Evolutionary conservation across 1,284 basidiomycete species (phyloP).

Genomic region (Ganoderma boninense): DNA sequence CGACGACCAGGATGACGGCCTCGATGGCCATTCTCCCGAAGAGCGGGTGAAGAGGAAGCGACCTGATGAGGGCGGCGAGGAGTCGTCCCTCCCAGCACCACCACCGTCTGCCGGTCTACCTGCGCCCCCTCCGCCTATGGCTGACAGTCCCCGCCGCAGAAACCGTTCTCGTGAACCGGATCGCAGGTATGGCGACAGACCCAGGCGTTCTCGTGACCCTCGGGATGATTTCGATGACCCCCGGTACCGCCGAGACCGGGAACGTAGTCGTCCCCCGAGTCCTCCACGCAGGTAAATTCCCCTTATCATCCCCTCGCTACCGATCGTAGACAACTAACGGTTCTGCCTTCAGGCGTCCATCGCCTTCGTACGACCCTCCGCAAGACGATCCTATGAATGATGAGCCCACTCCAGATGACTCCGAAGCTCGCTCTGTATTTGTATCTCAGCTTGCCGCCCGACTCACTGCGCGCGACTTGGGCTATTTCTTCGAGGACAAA

Average conservation of each 20-base stretch:
- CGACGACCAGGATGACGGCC: constrained; percentile 59
- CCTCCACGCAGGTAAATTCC: constrained; percentile 26
- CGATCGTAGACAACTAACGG: background rate
- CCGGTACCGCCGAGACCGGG: constrained; percentile 48
- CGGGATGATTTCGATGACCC: constrained; percentile 69
- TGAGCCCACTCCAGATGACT: constrained; percentile 87
- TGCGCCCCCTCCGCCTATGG: constrained; percentile 48
- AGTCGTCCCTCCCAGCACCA: constrained; percentile 42
- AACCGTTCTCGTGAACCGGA: constrained; percentile 62
- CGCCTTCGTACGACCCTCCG: constrained; percentile 75
- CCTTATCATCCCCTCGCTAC: background rate
- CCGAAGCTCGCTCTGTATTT: constrained; percentile 96
- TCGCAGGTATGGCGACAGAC: constrained; percentile 58
- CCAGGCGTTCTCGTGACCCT: constrained; percentile 54
- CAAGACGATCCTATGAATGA: constrained; percentile 74
- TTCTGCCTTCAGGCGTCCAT: constrained; percentile 59
- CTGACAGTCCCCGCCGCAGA: constrained; percentile 65
- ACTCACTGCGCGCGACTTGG: constrained; percentile 94
- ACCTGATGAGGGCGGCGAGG: constrained; percentile 55
- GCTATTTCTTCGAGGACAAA: constrained; percentile 98
- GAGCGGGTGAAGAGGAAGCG: constrained; percentile 67
- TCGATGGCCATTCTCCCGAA: constrained; percentile 53
- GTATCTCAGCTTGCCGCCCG: constrained; percentile 97
- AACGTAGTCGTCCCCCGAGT: constrained; percentile 28
- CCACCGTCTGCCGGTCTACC: constrained; percentile 52